Evolutionary conservation across 805 yeast species (phyloP), one percentile per base, ranked within the genome.

Genomic region (Metschnikowia anglica): DNA sequence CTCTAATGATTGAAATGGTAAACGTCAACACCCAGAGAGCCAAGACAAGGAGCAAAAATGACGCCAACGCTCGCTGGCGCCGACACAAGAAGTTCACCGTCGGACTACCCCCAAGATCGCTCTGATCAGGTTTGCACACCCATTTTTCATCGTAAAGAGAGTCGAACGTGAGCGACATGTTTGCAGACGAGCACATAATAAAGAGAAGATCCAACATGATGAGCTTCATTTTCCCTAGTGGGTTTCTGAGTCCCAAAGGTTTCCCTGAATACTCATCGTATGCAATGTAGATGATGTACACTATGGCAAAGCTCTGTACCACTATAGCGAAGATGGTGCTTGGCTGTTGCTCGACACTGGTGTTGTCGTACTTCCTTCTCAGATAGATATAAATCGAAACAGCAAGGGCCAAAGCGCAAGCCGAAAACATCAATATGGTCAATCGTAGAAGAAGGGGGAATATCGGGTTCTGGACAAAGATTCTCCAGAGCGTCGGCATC

Each of bases 251-350:
- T 0, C 99, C 99, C 37, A 93, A 62, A 0, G 98, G 99, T 59
- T 88, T 85, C 11, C 97, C 95, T 18, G 83, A 77, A 63, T 88
- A 91, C 63, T 93, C 99, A 62, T 93, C 98, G 56, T 80, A 81
- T 2, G 96, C 81, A 60, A 91, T 87, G 62, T 87, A 89, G 3
- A 82, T 65, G 43, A 89, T 74, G 59, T 93, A 93, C 0, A 80
- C 75, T 19, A 88, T 65, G 2, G 96, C 96, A 48, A 81, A 71
- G 21, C 88, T 70, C 56, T 89, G 91, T 3, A 91, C 95, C 39
- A 81, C 81, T 2, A 93, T 76, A 3, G 97, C 93, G 95, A 93
- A 88, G 34, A 90, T 81, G 0, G 98, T 87, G 53, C 96, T 83
- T 13, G 99, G 85, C 56, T 86, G 89, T 58, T 86, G 95, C 6